Conservation (phyloP, 2,329 filamentous ascomycete genomes). For the Thielaviopsis cerberus region DNA sequence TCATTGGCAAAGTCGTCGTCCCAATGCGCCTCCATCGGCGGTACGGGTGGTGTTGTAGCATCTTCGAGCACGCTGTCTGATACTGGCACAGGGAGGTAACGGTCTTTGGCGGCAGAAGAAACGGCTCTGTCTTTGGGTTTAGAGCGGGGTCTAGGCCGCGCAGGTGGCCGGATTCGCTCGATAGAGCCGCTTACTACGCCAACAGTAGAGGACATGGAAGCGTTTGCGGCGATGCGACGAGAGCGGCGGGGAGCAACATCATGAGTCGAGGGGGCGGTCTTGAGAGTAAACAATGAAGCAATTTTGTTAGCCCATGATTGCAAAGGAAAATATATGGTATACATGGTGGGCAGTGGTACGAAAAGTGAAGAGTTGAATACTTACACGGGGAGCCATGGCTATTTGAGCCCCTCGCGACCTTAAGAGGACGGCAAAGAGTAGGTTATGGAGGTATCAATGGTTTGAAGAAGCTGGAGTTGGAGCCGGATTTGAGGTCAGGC, state of each 20-base stretch:
- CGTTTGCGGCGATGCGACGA: neutral
- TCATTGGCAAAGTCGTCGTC: slow-evolving; percentile 1
- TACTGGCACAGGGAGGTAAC: neutral
- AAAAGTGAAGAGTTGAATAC: neutral
- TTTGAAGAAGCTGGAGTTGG: neutral
- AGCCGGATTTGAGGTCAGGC: neutral
- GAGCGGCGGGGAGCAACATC: slow-evolving; percentile 6
- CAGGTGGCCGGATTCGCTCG: neutral
- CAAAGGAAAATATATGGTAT: neutral
- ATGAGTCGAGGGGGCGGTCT: slow-evolving; percentile 1
- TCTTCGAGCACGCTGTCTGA: neutral
- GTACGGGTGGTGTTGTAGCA: neutral
- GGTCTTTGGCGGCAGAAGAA: neutral
- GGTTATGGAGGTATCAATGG: neutral
- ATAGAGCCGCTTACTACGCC: neutral
- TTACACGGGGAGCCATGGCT: neutral
- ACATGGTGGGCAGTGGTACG: neutral
- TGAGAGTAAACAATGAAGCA: neutral
- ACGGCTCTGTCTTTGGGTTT: neutral
- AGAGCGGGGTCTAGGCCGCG: neutral
- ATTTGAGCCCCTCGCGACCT: neutral
- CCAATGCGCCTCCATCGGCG: neutral
- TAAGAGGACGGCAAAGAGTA: neutral
- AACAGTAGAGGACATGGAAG: neutral
- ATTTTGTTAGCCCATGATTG: slow-evolving; percentile 4